Evolutionary conservation across 371 early-diverging fungal species (phyloP), one percentile per base, ranked within the genome.

Genomic region (Mortierella sp.): DNA sequence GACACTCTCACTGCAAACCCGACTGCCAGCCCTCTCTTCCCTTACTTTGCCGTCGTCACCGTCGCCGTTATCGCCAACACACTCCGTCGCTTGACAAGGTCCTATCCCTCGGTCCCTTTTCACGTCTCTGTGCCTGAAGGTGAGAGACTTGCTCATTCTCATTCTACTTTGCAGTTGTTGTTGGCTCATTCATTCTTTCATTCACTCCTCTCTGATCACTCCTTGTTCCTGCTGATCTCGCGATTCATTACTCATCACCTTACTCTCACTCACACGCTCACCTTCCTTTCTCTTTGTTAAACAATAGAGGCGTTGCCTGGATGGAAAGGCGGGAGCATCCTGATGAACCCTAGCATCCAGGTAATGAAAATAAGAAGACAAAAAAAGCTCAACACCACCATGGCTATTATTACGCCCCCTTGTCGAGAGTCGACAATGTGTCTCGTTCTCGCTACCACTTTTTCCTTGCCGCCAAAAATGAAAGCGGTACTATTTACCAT

Each of bases 241-340:
- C 13, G 26, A 21, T 16, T 44, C 43, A 40, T 28, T 10, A 24
- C 11, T 73, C 26, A 57, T 61, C 31, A 16, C 28, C 28, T 59
- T 28, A 14, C 0, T 9, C 34, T 5, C n/a, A 26, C 26, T 40
- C 16, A 50, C 54, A 54, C n/a, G n/a, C 16, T 6, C 19, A 61
- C 19, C 34, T 16, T 2, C 16, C 5, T 0, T 19, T 61, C 16
- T 16, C 31, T 31, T 3, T 16, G 6, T 19, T 34, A 5, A 26
- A 6, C 43, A 44, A 43, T 71, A 85, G 86, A 78, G 72, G 86
- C 82, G 9, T 28, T 87, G 73, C 90, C 91, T 9, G 88, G 87
- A 28, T 93, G 93, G 93, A 90, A 89, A 72, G 91, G 90, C 3
- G 87, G 89, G 69, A 88, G 90, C 21, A 87, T 93, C 31, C 75